These are phyloP conservation scores for Eucalyptus marginata DNA, from an alignment of 345 rosid species.

Conservation along the genomic window DNA sequence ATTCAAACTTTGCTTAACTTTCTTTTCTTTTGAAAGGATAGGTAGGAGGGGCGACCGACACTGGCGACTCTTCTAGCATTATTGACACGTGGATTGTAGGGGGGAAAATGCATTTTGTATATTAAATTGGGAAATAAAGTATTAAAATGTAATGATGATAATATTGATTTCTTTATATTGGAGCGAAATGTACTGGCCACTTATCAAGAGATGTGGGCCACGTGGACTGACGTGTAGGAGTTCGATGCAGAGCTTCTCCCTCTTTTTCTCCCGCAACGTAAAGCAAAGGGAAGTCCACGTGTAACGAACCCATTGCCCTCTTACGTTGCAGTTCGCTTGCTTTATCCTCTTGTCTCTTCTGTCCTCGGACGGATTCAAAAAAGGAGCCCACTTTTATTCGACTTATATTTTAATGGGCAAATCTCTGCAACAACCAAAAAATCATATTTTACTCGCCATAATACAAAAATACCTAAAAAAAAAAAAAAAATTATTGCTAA, in stretches of 20 bases:
- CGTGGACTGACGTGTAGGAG: background rate
- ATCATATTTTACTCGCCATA: no score
- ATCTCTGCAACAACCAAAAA: background rate
- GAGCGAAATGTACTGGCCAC: background rate
- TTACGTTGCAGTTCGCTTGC: background rate
- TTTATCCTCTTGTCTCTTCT: background rate
- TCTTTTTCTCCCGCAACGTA: background rate
- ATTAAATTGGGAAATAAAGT: background rate
- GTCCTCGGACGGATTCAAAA: background rate
- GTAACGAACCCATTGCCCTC: background rate
- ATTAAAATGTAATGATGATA: background rate
- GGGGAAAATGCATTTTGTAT: background rate
- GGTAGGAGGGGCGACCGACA: background rate
- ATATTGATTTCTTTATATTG: background rate
- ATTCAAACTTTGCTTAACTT: background rate
- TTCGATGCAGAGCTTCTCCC: background rate
- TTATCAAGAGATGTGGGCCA: background rate
- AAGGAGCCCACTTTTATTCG: background rate
- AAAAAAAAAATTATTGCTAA: no score
- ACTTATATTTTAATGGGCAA: background rate
- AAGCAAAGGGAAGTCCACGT: background rate
- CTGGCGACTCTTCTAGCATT: accelerated
- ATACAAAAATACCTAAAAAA: no score
- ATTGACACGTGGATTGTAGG: background rate
- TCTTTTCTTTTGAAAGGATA: accelerated